Evolutionary conservation across 2,329 filamentous ascomycete species (phyloP), one percentile per base, ranked within the genome.

Genomic region (Talaromyces pinophilus): DNA sequence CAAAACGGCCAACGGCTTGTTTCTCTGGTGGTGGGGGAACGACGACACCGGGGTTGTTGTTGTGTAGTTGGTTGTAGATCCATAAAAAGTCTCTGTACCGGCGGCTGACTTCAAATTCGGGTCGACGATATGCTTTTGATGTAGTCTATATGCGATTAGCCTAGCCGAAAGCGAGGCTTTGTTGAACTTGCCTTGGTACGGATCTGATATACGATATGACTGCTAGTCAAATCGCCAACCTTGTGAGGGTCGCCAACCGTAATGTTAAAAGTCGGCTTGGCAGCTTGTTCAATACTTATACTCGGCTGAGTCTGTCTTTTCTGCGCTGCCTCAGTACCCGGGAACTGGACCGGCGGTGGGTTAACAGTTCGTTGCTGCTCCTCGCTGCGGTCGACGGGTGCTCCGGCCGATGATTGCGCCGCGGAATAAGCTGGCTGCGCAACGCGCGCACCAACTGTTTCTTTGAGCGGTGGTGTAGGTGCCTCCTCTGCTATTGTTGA

Each of bases 1-100:
- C 94, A 76, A 99, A 99, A 46, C 95, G 89, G 68, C 94, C 94
- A 65, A 99, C 92, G 7, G 94, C 93, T 81, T 99, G 95, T 83
- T 99, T 99, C 81, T 99, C 95, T 0, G 95, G 95, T 0, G 95
- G 95, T 7, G 95, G 94, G 0, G 95, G 95, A 13, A 99, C 92
- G 35, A 99, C 93, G 44, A 97, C 89, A 66, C 95, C 95, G 0
- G 95, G 95, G 73, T 95, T 97, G 78, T 96, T 99, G 68, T 89
- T 90, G 77, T 98, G 95, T 68, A 99, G 84, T 35, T 93, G 92
- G 72, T 90, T 97, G 79, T 99, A 99, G 33, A 99, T 88, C 95
- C 95, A 99, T 63, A 99, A 83, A 78, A 99, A 99, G 80, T 99
- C 95, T 67, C 93, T 90, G 79, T 98, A 99, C 75, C 95, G 88